Evolutionary conservation across 1,284 basidiomycete species (phyloP).

Genomic region (Pseudozyma tsukubaensis): DNA sequence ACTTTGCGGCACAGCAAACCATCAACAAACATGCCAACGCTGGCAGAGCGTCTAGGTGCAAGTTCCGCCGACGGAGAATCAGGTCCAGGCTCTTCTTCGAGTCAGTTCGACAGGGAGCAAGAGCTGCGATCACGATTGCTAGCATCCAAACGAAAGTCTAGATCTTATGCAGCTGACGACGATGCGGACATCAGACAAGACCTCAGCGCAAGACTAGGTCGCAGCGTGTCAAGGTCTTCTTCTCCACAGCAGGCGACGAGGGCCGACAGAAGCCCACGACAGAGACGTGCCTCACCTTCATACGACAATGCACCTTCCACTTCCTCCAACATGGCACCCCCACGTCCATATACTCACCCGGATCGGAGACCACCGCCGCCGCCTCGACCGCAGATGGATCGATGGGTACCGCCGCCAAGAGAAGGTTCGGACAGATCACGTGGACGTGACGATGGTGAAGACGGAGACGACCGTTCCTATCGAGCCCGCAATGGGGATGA

Average conservation of each 20-base stretch:
- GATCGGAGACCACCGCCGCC: constrained; percentile 44
- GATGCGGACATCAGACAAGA: neutral
- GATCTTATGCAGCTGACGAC: neutral
- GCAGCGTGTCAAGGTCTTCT: constrained; percentile 1
- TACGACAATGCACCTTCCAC: constrained; percentile 21
- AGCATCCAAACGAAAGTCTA: constrained; percentile 26
- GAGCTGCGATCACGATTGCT: constrained; percentile 34
- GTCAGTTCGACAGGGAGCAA: constrained; percentile 24
- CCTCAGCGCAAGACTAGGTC: constrained; percentile 1
- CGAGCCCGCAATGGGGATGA: constrained; percentile 10
- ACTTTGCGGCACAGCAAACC: constrained; percentile 6
- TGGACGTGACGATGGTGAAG: neutral
- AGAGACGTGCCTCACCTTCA: constrained; percentile 20
- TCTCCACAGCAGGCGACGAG: constrained; percentile 5
- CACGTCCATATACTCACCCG: constrained; percentile 27
- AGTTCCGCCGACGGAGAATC: neutral
- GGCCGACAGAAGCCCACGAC: constrained; percentile 14
- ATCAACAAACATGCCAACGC: constrained; percentile 24
- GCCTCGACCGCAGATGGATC: constrained; percentile 30
- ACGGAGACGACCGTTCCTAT: constrained; percentile 13
- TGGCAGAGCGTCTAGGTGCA: constrained; percentile 28
- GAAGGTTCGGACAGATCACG: constrained; percentile 3
- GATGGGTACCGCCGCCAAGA: constrained; percentile 46
- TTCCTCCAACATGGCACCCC: constrained; percentile 16
- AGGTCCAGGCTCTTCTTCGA: constrained; percentile 1